Percentiles rank a stretch among this genome's conserved stretches.
Evolutionary conservation across 2,329 filamentous ascomycete species (phyloP).

Genomic region (Venturia oleaginea): DNA sequence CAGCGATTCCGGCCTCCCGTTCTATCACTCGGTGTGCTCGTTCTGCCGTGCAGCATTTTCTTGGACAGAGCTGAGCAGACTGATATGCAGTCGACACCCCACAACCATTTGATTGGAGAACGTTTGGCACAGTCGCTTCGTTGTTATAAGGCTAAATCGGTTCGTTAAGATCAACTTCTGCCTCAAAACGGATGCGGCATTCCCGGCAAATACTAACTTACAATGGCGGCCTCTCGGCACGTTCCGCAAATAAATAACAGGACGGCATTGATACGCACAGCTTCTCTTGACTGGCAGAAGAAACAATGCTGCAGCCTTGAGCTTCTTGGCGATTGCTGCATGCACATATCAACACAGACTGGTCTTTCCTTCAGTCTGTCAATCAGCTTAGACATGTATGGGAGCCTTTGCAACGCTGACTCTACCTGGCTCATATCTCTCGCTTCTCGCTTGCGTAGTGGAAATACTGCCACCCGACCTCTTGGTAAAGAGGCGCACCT

Average conservation of each 20-base stretch:
- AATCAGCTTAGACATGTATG: background rate
- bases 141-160: background rate
- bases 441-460: background rate
- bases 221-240: no score
- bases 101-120: background rate
- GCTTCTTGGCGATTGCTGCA: background rate
- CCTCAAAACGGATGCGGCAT: no score
- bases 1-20: background rate
- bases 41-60: background rate
- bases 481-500: background rate
- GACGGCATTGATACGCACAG: no score
- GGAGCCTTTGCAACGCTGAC: background rate
- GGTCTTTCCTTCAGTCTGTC: background rate
- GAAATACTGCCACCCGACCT: background rate
- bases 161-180: no score
- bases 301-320: background rate
- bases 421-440: background rate
- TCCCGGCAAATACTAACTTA: no score
- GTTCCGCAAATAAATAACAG: no score
- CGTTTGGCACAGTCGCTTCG: background rate
- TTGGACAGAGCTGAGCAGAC: background rate
- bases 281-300: background rate
- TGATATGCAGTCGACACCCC: background rate
- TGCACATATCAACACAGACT: background rate
- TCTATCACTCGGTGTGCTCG: background rate